Evolutionary conservation across 2,329 filamentous ascomycete species (phyloP).

Genomic region (Diaporthe aspalathi): DNA sequence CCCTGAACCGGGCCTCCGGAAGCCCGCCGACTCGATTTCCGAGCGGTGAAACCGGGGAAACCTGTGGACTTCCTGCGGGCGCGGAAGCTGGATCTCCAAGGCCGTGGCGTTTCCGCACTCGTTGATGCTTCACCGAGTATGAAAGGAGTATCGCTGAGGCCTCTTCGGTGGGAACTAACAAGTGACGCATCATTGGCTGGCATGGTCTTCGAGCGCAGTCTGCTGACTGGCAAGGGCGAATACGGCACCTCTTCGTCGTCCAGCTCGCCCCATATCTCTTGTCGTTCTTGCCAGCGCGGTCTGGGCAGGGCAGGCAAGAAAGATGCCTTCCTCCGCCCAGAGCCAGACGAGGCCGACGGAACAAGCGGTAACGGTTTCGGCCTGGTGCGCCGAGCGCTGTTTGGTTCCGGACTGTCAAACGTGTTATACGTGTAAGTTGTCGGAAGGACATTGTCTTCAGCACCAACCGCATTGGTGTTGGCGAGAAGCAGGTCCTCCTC

Average conservation of each 20-base stretch:
- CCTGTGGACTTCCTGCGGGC: conserved; percentile 69
- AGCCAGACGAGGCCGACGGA: conserved; percentile 15
- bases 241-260: conserved; percentile 74
- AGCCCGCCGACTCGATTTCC: conserved; percentile 55
- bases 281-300: conserved; percentile 71
- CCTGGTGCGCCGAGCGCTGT: conserved; percentile 37
- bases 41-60: conserved; percentile 70
- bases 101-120: conserved; percentile 29
- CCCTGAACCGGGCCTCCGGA: conserved; percentile 57
- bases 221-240: conserved; percentile 49
- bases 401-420: conserved; percentile 53
- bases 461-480: conserved; percentile 55
- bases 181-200: conserved; percentile 54
- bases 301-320: conserved; percentile 43
- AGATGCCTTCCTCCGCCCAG: conserved; percentile 25
- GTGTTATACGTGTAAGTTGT: conserved; percentile 60
- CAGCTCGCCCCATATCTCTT: conserved; percentile 89
- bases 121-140: conserved; percentile 11
- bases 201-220: conserved; percentile 62
- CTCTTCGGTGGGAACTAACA: conserved; percentile 49
- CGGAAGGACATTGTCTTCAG: conserved; percentile 51
- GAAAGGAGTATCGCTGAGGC: conserved; percentile 46
- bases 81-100: conserved; percentile 46
- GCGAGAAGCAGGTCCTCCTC: conserved; percentile 68
- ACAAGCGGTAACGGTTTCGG: conserved; percentile 44